A percentile compares a stretch with the other conserved stretches of the same genome.
Evolutionary conservation across 108 stramenopile species (phyloP).

Genomic region (Ochromonas danica): DNA sequence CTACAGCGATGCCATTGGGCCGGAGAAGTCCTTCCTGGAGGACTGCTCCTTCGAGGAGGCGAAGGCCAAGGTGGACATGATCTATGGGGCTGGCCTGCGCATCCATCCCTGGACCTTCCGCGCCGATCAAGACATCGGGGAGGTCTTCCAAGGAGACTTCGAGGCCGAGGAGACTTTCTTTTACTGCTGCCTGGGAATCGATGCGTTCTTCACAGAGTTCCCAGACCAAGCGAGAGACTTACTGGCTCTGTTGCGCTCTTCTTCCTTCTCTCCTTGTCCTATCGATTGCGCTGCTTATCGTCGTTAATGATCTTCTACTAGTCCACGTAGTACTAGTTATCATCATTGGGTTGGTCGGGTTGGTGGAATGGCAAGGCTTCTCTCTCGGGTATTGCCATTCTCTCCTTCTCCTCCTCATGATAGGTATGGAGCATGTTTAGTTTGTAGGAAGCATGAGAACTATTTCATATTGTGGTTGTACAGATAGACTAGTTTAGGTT

Average conservation of each 20-base stretch:
- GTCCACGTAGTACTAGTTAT: too few species aligned
- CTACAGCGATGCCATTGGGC: not conserved
- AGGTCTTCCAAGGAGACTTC: not conserved
- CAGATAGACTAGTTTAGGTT: too few species aligned
- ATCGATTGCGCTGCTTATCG: too few species aligned
- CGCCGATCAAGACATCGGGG: not conserved
- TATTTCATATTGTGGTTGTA: too few species aligned
- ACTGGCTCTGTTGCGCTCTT: not conserved
- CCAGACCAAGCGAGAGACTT: conserved; percentile 1
- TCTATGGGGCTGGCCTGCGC: not conserved
- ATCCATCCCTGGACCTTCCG: conserved; percentile 35
- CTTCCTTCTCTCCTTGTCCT: too few species aligned
- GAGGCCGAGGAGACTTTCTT: not conserved
- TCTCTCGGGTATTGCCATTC: too few species aligned
- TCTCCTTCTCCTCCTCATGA: too few species aligned
- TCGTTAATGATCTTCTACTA: too few species aligned
- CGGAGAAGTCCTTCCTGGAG: not conserved
- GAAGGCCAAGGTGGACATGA: not conserved
- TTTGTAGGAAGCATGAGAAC: too few species aligned
- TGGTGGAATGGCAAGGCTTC: too few species aligned
- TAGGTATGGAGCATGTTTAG: too few species aligned
- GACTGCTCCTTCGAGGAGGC: not conserved
- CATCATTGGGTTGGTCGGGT: too few species aligned
- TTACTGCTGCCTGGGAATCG: conserved; percentile 31
- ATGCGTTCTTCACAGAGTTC: conserved; percentile 26